Conservation (phyloP, 345 rosid species). For the Barbarea vulgaris region DNA sequence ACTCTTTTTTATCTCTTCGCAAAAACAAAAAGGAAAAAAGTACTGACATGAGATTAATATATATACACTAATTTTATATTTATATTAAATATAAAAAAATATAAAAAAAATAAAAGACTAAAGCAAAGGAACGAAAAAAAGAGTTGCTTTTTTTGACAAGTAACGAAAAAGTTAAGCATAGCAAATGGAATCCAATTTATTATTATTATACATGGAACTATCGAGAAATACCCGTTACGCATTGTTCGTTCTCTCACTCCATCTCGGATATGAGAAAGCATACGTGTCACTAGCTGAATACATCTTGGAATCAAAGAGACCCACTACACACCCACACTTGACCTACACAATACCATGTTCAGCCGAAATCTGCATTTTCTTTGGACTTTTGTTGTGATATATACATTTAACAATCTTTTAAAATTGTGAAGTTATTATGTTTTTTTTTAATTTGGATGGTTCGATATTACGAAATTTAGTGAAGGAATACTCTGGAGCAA, state of each 20-base stretch:
- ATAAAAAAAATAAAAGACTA: neutral
- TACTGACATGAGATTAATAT: neutral
- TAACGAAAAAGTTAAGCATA: conserved; percentile 23
- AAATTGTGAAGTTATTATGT: neutral
- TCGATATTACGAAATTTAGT: neutral
- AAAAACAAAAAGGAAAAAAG: neutral
- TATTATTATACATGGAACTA: neutral
- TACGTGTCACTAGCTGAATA: neutral
- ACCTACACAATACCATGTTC: neutral
- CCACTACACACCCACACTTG: neutral
- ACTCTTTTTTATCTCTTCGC: neutral
- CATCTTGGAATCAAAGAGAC: neutral
- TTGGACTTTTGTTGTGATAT: neutral
- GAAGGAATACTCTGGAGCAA: neutral
- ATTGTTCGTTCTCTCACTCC: neutral
- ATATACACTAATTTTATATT: neutral
- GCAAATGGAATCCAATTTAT: conserved; percentile 31
- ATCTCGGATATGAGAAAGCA: neutral
- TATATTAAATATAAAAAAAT: too few relatives aligned
- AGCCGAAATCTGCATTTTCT: neutral
- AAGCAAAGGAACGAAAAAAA: neutral
- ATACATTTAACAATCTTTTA: neutral
- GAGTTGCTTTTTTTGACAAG: neutral
- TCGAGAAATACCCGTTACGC: conserved; percentile 30
- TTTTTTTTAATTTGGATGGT: neutral